Evolutionary conservation across 2,329 filamentous ascomycete species (phyloP), one percentile per base, ranked within the genome.

Genomic region (Knufia petricola): DNA sequence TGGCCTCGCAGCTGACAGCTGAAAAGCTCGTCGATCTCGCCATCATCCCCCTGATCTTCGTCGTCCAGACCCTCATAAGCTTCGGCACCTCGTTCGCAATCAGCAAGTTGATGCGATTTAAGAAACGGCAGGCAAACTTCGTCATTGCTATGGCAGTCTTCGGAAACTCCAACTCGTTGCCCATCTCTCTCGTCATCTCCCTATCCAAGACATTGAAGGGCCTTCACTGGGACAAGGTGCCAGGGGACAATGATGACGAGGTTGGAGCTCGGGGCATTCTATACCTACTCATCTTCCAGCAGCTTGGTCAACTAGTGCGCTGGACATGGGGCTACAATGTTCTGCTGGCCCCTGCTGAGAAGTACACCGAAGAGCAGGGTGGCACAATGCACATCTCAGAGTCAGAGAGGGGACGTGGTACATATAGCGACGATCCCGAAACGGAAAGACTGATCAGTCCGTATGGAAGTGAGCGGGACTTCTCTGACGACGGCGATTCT

Each of bases 271-370:
- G 92, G 53, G 92, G 92, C 51, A 96, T 98, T 52, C 72, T 98
- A 1, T 98, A 98, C 62, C 76, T 98, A 9, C 75, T 98, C 53
- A 94, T 98, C 57, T 98, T 98, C 69, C 92, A 98, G 69, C 92
- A 98, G 65, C 78, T 98, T 2, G 92, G 92, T 19, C 92, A 98
- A 67, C 73, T 96, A 21, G 82, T 98, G 17, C 80, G 92, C 51
- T 98, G 92, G 92, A 95, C 87, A 54, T 98, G 92, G 92, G 92
- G 92, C 9, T 96, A 95, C 66, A 88, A 95, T 60, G 82, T 96
- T 31, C 74, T 98, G 15, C 73, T 98, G n/a, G 89, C 89, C 15
- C 87, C 90, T 15, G 84, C 87, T 56, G 80, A 83, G 15, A 66
- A 71, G 19, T 71, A 71, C 51, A 59, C 69, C 40, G 69, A 69